Evolutionary conservation across 768 basidiomycete species (phyloP).

Genomic region (Leccinum broughii): DNA sequence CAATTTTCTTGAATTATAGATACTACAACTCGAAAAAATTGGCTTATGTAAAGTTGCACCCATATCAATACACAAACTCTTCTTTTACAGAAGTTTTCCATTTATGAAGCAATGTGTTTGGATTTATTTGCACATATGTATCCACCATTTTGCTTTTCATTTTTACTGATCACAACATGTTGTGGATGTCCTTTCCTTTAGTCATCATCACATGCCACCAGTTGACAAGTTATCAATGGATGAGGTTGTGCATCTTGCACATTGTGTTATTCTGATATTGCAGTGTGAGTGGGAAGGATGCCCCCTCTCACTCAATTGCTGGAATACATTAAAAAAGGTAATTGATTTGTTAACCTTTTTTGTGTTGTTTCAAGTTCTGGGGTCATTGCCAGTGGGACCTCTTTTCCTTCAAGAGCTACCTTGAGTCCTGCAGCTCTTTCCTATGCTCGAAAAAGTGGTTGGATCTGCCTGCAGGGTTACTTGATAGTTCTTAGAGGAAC

Average conservation of each 20-base stretch:
- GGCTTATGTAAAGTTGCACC: too few relatives aligned
- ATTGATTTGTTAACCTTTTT: conserved; percentile 14
- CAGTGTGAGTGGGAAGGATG: conserved; percentile 34
- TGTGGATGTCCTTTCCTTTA: background rate
- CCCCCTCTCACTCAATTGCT: conserved; percentile 28
- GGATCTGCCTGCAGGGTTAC: conserved; percentile 23
- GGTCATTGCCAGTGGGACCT: conserved; percentile 7
- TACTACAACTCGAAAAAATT: too few relatives aligned
- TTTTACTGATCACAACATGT: background rate
- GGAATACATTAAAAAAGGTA: conserved; percentile 32
- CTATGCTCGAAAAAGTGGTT: conserved; percentile 11
- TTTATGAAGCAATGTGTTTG: background rate
- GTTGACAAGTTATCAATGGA: conserved; percentile 23
- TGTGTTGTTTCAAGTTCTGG: conserved; percentile 2
- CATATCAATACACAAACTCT: too few relatives aligned
- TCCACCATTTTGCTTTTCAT: background rate
- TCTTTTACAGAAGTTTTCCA: background rate
- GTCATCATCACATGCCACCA: conserved; percentile 17
- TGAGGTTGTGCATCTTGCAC: conserved; percentile 23
- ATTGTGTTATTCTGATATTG: conserved; percentile 23
- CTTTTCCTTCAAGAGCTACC: conserved; percentile 1
- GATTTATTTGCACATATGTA: conserved; percentile 15
- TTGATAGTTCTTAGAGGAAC: conserved; percentile 19
- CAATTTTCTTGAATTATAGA: too few relatives aligned
- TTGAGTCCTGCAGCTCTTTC: conserved; percentile 16